phyloP scores from a whole-genome alignment of 1,284 basidiomycete species.

The Cutaneotrichosporon cavernicola region DNA sequence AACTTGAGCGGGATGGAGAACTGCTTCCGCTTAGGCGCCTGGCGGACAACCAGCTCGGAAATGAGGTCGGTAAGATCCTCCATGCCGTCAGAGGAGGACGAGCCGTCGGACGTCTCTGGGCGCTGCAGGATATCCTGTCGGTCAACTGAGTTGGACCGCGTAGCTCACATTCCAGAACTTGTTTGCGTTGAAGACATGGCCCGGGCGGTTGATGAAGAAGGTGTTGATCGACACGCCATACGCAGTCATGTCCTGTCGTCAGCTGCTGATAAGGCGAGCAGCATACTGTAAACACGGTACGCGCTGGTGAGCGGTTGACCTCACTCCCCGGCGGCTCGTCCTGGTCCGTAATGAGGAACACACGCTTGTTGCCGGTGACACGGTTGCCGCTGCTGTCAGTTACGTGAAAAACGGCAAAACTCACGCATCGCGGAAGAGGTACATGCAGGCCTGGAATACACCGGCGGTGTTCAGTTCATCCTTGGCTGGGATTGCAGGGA shows the following conservation, averaged over 20 bases:
- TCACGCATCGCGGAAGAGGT: constrained; percentile 80
- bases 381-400: constrained; percentile 62
- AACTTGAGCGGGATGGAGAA: constrained; percentile 81
- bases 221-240: constrained; percentile 81
- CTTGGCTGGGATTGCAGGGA: constrained; percentile 37
- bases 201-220: constrained; percentile 78
- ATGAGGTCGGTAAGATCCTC: constrained; percentile 56
- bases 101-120: constrained; percentile 58
- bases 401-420: constrained; percentile 27
- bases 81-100: constrained; percentile 63
- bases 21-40: constrained; percentile 81
- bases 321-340: constrained; percentile 61
- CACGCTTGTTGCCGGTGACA: constrained; percentile 74
- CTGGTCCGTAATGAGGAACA: constrained; percentile 90
- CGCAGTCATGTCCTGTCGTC: constrained; percentile 70
- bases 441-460: constrained; percentile 81
- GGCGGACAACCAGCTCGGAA: constrained; percentile 71
- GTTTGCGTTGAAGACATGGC: constrained; percentile 68
- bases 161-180: constrained; percentile 75
- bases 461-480: constrained; percentile 64
- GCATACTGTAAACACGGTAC: constrained; percentile 44
- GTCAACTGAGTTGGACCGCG: constrained; percentile 38
- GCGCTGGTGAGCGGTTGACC: constrained; percentile 41
- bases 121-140: constrained; percentile 60
- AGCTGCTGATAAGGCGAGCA: background rate